Conservation (phyloP, 306 rosid species). For the Dalbergia cultrata region DNA sequence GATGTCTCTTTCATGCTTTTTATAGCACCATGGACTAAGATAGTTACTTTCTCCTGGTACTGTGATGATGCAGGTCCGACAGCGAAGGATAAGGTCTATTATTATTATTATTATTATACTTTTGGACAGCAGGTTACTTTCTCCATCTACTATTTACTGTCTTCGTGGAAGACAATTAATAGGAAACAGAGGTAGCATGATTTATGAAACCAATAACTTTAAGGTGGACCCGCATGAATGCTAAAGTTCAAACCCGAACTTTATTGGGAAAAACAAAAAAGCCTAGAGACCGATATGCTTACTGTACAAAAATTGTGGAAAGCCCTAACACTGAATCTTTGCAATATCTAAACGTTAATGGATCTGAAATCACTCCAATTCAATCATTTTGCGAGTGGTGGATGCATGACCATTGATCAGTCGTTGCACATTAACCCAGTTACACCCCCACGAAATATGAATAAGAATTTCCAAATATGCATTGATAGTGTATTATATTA, state of each 20-base stretch:
- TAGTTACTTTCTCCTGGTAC: constrained; percentile 30
- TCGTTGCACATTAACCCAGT: not conserved
- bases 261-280: not conserved
- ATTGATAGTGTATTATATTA: not conserved
- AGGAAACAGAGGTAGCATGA: too few relatives aligned
- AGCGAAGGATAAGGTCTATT: constrained; percentile 6
- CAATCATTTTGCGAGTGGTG: not conserved
- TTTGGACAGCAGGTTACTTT: not conserved
- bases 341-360: not conserved
- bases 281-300: constrained; percentile 18
- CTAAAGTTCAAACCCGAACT: constrained; percentile 9
- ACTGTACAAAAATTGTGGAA: not conserved
- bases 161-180: too few relatives aligned
- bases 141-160: too few relatives aligned
- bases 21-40: not conserved
- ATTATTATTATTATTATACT: too few relatives aligned
- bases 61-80: constrained; percentile 38
- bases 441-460: not conserved
- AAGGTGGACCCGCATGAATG: constrained; percentile 25
- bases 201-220: constrained; percentile 33
- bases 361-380: constrained; percentile 13
- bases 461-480: constrained; percentile 4
- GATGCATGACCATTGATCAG: not conserved
- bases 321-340: constrained; percentile 6
- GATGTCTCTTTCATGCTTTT: constrained; percentile 49